A percentile compares a stretch with the other conserved stretches of the same genome.
phyloP scores from a whole-genome alignment of 176 grass and related monocot species.

The Rhynchospora tenuis region DNA sequence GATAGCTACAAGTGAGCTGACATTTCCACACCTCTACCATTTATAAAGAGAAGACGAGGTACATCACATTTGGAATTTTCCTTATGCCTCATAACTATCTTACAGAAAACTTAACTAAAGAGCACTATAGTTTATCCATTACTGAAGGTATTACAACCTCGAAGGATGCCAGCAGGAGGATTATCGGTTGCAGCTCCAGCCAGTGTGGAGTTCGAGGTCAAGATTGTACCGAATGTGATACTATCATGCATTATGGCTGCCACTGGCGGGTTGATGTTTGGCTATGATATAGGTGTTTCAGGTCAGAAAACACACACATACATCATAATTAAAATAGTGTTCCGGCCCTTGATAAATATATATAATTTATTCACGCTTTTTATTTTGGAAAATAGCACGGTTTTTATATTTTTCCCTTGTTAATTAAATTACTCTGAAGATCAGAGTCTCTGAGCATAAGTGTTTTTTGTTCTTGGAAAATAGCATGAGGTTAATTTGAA shows the following conservation, averaged over 20 bases:
- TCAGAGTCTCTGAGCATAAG: background rate
- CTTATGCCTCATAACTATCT: background rate
- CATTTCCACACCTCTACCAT: background rate
- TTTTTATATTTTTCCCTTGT: background rate
- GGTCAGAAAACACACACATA: conserved; percentile 24
- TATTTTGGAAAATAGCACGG: background rate
- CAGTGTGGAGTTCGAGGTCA: conserved; percentile 65
- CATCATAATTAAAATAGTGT: background rate
- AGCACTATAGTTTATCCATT: background rate
- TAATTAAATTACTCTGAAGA: background rate
- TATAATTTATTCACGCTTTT: background rate
- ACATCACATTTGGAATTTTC: background rate
- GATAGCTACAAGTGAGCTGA: conserved; percentile 1
- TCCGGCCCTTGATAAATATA: background rate
- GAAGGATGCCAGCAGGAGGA: conserved; percentile 64
- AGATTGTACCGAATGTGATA: conserved; percentile 82
- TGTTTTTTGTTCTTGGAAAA: too few species aligned
- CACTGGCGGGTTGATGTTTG: conserved; percentile 90
- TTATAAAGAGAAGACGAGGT: background rate
- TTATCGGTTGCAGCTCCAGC: conserved; percentile 56
- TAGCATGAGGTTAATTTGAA: background rate
- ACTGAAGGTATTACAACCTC: background rate
- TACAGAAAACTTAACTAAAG: background rate
- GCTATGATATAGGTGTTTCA: conserved; percentile 88
- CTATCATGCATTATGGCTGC: conserved; percentile 94